phyloP scores from a whole-genome alignment of 2,329 filamentous ascomycete species.

The Alternaria ethzedia region DNA sequence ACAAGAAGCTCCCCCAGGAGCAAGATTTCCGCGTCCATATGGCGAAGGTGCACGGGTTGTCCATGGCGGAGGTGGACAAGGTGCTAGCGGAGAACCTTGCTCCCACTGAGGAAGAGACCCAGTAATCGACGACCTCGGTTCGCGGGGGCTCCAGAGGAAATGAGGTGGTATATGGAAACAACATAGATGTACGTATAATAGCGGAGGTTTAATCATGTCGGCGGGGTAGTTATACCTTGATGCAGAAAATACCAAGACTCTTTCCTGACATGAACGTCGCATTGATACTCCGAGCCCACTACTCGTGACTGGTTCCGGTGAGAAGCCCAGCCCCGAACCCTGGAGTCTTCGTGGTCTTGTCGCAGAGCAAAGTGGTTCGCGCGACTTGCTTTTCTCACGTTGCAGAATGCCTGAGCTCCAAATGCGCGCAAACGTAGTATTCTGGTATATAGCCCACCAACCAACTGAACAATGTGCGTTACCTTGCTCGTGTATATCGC shows the following conservation, averaged over 20 bases:
- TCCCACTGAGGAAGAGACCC: too few relatives aligned
- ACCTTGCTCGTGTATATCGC: not conserved
- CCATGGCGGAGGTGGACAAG: too few relatives aligned
- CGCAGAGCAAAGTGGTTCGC: conserved; percentile 9
- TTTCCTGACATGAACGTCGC: not conserved
- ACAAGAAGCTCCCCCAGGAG: too few relatives aligned
- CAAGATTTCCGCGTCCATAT: too few relatives aligned
- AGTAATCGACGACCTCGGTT: too few relatives aligned
- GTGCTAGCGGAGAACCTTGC: too few relatives aligned
- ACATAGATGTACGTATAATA: too few relatives aligned
- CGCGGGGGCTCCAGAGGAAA: too few relatives aligned
- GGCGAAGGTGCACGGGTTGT: too few relatives aligned
- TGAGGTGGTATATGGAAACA: too few relatives aligned
- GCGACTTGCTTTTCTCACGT: not conserved
- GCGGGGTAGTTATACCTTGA: too few relatives aligned
- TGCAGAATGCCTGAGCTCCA: not conserved
- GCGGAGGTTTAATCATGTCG: too few relatives aligned
- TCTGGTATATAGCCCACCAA: not conserved
- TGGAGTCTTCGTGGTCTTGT: conserved; percentile 26
- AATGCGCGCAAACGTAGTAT: not conserved
- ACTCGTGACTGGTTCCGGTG: conserved; percentile 19
- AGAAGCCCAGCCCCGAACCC: conserved; percentile 10
- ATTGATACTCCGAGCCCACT: not conserved
- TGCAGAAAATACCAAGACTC: conserved; percentile 17
- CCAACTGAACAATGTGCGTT: conserved; percentile 1